Evolutionary conservation across 768 basidiomycete genomes (phyloP).

Genomic region (Leccinum barrowsii): DNA sequence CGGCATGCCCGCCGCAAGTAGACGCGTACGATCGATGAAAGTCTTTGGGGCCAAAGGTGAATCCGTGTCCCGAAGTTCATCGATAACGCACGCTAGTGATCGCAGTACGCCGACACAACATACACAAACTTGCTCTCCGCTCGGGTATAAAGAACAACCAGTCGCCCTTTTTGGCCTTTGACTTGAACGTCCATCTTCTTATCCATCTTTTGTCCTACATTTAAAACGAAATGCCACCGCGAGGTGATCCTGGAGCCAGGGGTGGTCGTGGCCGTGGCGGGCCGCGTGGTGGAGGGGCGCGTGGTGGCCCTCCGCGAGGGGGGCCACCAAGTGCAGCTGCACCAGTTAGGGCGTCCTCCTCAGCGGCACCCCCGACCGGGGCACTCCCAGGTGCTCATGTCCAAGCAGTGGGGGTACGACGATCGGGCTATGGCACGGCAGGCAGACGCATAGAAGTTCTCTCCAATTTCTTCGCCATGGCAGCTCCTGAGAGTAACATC

Average conservation of each 20-base stretch:
- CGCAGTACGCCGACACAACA: constrained; percentile 21
- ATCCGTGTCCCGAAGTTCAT: background rate
- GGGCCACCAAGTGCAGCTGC: constrained; percentile 19
- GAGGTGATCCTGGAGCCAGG: constrained; percentile 22
- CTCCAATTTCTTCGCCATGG: constrained; percentile 63
- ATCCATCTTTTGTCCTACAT: background rate
- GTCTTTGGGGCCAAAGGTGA: background rate
- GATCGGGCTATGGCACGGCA: constrained; percentile 58
- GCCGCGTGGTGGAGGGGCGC: constrained; percentile 24
- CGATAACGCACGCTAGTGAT: constrained; percentile 5
- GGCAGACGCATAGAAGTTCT: constrained; percentile 43
- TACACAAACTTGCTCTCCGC: constrained; percentile 20
- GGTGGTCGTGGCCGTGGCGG: constrained; percentile 27
- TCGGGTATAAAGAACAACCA: constrained; percentile 20
- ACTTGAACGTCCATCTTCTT: constrained; percentile 19
- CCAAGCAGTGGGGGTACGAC: constrained; percentile 60
- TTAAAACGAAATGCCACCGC: constrained; percentile 38
- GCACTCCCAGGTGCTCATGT: constrained; percentile 36
- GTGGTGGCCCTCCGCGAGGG: constrained; percentile 31
- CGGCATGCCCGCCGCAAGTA: background rate
- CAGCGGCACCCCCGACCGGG: constrained; percentile 32
- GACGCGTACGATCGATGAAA: background rate
- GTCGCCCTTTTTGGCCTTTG: constrained; percentile 6
- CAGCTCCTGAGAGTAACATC: constrained; percentile 60
- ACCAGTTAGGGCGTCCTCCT: constrained; percentile 6